Base-by-base conservation (phyloP, 768 basidiomycete genomes). In the Epithele typhae region DNA sequence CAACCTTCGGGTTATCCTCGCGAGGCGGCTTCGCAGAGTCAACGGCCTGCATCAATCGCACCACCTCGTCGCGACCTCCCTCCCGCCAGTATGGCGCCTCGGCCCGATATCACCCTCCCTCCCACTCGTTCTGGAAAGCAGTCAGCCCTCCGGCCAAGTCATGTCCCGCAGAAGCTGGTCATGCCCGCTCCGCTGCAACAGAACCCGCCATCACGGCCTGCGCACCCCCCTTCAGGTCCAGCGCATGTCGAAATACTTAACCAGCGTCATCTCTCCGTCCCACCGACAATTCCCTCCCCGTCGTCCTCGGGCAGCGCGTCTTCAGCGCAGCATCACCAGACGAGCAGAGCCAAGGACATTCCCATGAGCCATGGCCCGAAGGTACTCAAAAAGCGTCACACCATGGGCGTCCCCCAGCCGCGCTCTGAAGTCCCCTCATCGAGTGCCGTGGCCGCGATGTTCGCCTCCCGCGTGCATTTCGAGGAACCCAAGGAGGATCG, bases 131-230 rank as follows among this genome's bases (percentile, higher is more conserved):
- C 15, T 15, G 25, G 35, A 18, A 46, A 52, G 37, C 23, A 11
- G 1, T 10, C 37, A 8, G 35, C 39, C 27, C 57, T 59, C 17
- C 42, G 47, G 12, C 62, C 64, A 19, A 53, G 55, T 4, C 67
- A 81, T 61, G 56, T 81, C 35, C 86, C 86, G 3, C 83, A 77
- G 60, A 76, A 70, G 38, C 77, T 88, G 22, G 78, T 87, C 35
- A 88, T 88, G 86, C 86, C 86, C 37, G 64, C 81, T 3, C 86
- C 81, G 14, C 71, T 88, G 32, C 78, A 80, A 57, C 64, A 52
- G 22, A 40, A 27, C 45, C 56, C 47, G 27, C 43, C 48, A 46
- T 21, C 38, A 40, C 35, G 37, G 34, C 27, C 4, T 17, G 18
- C 44, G 41, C 23, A n/a, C n/a, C n/a, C n/a, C n/a, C n/a, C n/a